Base-by-base conservation (phyloP, 2,329 filamentous ascomycete genomes). In the Trichophyton mentagrophytes region DNA sequence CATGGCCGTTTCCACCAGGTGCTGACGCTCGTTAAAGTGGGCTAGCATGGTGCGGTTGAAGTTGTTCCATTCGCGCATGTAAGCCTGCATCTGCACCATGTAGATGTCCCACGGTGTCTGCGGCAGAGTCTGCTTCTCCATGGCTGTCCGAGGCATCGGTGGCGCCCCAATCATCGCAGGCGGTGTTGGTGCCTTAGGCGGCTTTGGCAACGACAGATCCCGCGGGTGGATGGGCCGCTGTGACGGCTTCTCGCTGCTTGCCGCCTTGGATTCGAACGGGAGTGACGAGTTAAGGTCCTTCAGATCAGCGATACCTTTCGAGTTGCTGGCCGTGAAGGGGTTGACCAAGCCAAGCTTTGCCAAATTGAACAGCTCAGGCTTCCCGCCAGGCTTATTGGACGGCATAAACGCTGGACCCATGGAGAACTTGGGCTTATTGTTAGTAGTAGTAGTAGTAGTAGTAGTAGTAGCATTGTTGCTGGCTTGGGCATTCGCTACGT, bases 261-360 rank as follows among this genome's bases (percentile, higher is more conserved):
- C 68, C 2, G 83, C 68, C 46, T 79, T 75, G 1, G 83, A 85
- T 61, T 80, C 70, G 67, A 85, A 86, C 2, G 84, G 84, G 1
- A 86, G 74, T 1, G 75, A 79, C 7, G 76, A 70, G 46, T 73
- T 74, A 44, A 86, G 72, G 60, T 82, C 80, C 30, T 77, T 74
- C 22, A 86, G 68, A 59, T 79, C 78, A 25, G 77, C 73, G 17
- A 85, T 75, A 7, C 82, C 81, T 17, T 68, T 69, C 56, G 71
- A 75, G 51, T 77, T 75, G 5, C 76, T 69, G 47, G 71, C 69
- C 1, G 74, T 70, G 57, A 83, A 79, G 1, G 82, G 80, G 4
- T 77, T 75, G 13, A 77, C 75, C 46, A 78, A 76, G 7, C 73
- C 72, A 9, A 84, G 70, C 46, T 80, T 78, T 51, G 75, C 77